Conservation (phyloP, 176 grass and related monocot species). For the Dendrocalamus sinicus region DNA sequence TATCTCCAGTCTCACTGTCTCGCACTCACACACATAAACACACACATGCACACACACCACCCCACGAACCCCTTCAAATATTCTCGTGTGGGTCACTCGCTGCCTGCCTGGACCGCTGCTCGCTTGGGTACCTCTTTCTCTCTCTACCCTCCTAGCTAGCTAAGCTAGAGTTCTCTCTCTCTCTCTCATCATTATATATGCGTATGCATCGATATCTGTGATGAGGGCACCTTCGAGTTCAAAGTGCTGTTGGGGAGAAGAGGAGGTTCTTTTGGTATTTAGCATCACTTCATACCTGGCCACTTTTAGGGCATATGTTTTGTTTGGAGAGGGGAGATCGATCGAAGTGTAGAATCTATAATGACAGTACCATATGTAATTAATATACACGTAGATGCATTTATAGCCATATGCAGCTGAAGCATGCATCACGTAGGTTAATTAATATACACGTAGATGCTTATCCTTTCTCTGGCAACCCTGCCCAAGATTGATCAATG, state of each 20-base stretch:
- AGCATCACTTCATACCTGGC: background rate
- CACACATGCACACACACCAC: slow-evolving; percentile 32
- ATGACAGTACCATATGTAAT: too few species aligned
- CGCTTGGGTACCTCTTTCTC: slow-evolving; percentile 19
- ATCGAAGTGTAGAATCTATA: too few species aligned
- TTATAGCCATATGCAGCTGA: background rate
- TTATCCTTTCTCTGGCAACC: background rate
- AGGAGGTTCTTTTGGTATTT: slow-evolving; percentile 33
- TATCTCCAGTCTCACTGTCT: slow-evolving; percentile 71
- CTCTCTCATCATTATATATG: slow-evolving; percentile 73
- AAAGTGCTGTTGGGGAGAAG: slow-evolving; percentile 33
- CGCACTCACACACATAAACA: slow-evolving; percentile 62
- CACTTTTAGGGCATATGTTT: slow-evolving; percentile 38
- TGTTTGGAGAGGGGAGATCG: slow-evolving; percentile 1
- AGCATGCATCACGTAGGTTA: background rate
- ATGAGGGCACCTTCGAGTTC: slow-evolving; percentile 33
- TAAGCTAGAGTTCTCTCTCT: slow-evolving; percentile 14
- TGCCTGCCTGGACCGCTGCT: slow-evolving; percentile 46
- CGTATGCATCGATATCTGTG: slow-evolving; percentile 57
- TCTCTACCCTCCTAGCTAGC: slow-evolving; percentile 18
- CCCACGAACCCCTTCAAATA: slow-evolving; percentile 56
- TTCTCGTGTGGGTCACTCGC: slow-evolving; percentile 57
- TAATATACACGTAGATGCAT: background rate
- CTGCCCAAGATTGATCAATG: background rate
- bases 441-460: too few species aligned